Evolutionary conservation across 2,329 filamentous ascomycete genomes (phyloP).

Genomic region (Arachnomyces sp.): DNA sequence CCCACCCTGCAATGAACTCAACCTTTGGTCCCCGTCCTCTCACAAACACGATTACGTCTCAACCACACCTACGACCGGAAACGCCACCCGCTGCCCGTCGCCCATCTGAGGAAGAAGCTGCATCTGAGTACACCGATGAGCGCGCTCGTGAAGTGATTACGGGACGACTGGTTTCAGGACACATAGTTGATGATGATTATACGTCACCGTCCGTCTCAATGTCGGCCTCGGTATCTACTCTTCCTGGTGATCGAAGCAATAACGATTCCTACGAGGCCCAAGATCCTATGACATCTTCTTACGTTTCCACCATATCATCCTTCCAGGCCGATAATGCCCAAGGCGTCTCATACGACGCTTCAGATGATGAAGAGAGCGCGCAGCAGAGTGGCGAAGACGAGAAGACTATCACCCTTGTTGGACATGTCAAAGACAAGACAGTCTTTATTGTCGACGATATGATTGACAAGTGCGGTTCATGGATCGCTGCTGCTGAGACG

Average conservation of each 20-base stretch:
- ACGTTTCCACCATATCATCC: conserved; percentile 72
- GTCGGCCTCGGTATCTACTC: conserved; percentile 53
- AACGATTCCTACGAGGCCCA: conserved; percentile 48
- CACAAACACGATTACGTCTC: conserved; percentile 12
- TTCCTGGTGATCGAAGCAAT: conserved; percentile 39
- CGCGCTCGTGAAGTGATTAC: conserved; percentile 84
- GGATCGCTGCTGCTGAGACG: conserved; percentile 95
- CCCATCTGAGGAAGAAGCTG: conserved; percentile 35
- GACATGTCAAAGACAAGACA: conserved; percentile 77
- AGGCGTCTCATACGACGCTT: conserved; percentile 70
- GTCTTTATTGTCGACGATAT: conserved; percentile 98
- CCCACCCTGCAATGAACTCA: conserved; percentile 15
- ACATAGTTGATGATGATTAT: conserved; percentile 90
- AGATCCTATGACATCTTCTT: conserved; percentile 76
- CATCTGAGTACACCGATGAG: conserved; percentile 62
- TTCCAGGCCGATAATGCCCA: conserved; percentile 61
- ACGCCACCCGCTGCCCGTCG: conserved; percentile 31
- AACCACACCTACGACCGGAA: conserved; percentile 23
- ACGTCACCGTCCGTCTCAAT: conserved; percentile 56
- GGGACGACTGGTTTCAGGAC: conserved; percentile 81
- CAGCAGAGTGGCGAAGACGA: conserved; percentile 64
- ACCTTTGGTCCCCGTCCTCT: conserved; percentile 18
- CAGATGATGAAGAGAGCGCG: conserved; percentile 81
- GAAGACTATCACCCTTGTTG: conserved; percentile 95
- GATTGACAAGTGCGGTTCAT: conserved; percentile 94